These are phyloP conservation scores for Cubamyces lactineus DNA, from an alignment of 768 basidiomycete genomes.

Conservation along the genomic window DNA sequence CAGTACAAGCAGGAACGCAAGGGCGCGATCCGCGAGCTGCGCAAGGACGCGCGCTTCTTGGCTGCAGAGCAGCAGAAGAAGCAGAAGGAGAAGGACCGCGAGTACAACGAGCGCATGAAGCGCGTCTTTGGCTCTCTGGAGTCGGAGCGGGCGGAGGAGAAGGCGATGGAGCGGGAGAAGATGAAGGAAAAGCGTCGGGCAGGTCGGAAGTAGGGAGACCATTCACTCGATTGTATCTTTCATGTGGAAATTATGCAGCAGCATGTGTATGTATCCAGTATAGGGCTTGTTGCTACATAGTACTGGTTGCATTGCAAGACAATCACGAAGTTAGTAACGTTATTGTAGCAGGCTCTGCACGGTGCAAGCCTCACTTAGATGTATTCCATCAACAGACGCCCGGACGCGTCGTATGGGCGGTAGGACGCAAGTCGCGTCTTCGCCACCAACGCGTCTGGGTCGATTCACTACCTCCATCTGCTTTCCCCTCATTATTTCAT, in stretches of 20 bases:
- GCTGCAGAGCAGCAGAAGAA: slow-evolving; percentile 85
- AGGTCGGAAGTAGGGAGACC: slow-evolving; percentile 60
- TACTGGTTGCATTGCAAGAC: too few species aligned
- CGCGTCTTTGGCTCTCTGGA: slow-evolving; percentile 77
- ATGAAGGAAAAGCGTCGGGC: slow-evolving; percentile 73
- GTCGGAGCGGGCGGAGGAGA: slow-evolving; percentile 92
- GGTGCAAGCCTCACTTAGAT: too few species aligned
- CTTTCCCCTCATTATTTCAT: too few species aligned
- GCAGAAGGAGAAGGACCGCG: slow-evolving; percentile 81
- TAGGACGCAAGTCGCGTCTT: not conserved
- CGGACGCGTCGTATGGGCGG: not conserved
- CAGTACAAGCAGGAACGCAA: slow-evolving; percentile 96
- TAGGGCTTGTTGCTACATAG: too few species aligned
- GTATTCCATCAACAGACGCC: too few species aligned
- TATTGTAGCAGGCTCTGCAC: too few species aligned
- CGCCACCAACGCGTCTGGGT: slow-evolving; percentile 16
- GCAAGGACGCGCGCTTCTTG: slow-evolving; percentile 94
- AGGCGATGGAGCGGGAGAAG: slow-evolving; percentile 87
- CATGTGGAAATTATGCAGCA: too few species aligned
- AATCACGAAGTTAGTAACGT: too few species aligned
- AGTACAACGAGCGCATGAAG: slow-evolving; percentile 83
- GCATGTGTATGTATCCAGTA: too few species aligned
- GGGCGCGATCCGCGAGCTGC: slow-evolving; percentile 93
- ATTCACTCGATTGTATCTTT: not conserved
- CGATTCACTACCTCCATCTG: not conserved